Evolutionary conservation across 345 rosid species (phyloP).

Genomic region (Psidium guajava): DNA sequence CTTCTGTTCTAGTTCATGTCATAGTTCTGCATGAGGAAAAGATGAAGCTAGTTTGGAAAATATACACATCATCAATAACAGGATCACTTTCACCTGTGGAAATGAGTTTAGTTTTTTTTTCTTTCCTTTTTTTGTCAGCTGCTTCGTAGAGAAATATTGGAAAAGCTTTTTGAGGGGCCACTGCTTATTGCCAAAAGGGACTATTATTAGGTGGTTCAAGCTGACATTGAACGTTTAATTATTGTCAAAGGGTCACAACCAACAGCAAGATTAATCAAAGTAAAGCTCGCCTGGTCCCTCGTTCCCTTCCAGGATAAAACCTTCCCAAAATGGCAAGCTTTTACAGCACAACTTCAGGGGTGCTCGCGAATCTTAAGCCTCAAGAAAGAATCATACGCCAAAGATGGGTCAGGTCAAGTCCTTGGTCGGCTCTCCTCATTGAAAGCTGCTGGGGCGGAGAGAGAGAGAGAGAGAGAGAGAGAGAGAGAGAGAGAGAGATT

Average conservation of each 20-base stretch:
- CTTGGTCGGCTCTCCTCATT: neutral
- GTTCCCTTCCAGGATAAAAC: neutral
- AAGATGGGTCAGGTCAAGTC: neutral
- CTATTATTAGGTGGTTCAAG: neutral
- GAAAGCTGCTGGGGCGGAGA: neutral
- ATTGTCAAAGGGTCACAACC: neutral
- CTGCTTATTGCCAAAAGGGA: neutral
- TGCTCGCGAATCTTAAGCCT: neutral
- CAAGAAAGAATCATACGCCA: neutral
- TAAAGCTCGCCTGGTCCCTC: neutral
- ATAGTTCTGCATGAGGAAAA: neutral
- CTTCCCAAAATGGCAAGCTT: neutral
- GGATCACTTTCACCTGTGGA: neutral
- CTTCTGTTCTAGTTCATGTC: neutral
- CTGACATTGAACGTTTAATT: neutral
- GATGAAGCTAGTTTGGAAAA: neutral
- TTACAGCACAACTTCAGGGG: neutral
- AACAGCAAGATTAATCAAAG: neutral
- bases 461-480: too few species aligned
- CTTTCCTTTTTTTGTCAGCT: neutral
- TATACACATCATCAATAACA: neutral
- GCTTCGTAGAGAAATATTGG: neutral
- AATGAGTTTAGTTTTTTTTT: neutral
- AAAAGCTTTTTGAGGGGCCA: neutral
- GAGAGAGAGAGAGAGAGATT: neutral